These are phyloP conservation scores for Rosa persica DNA, from an alignment of 306 rosid genomes.

Conservation along the genomic window DNA sequence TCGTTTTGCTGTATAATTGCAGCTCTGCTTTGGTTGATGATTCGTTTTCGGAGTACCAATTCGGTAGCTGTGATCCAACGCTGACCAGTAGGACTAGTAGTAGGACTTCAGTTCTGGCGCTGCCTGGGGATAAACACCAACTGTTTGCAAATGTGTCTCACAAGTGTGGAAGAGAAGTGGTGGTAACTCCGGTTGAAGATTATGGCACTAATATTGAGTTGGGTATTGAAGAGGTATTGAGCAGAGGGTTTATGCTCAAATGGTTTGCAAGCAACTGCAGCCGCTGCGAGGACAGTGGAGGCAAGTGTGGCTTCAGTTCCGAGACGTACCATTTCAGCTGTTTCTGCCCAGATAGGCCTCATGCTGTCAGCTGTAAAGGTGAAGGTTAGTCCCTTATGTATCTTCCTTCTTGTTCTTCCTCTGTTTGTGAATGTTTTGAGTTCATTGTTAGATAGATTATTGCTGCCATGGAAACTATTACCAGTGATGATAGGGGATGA, in stretches of 20 bases:
- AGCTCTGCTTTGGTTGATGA: background rate
- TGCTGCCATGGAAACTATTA: background rate
- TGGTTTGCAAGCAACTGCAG: slow-evolving; percentile 49
- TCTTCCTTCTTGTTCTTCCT: background rate
- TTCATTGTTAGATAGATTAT: background rate
- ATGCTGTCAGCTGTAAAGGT: slow-evolving; percentile 34
- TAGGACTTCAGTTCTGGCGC: slow-evolving; percentile 34
- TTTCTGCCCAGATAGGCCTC: slow-evolving; percentile 57
- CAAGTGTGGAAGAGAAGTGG: slow-evolving; percentile 25
- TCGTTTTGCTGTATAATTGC: slow-evolving; percentile 39
- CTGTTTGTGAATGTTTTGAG: background rate
- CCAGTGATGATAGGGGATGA: background rate
- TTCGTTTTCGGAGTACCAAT: background rate
- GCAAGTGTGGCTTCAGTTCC: slow-evolving; percentile 46
- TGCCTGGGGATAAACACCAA: slow-evolving; percentile 16
- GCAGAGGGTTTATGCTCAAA: slow-evolving; percentile 47
- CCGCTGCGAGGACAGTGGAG: slow-evolving; percentile 28
- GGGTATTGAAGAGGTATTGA: slow-evolving; percentile 24
- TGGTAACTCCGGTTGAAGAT: background rate
- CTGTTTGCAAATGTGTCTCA: background rate
- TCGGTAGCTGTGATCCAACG: background rate
- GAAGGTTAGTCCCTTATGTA: slow-evolving; percentile 35
- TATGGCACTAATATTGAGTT: background rate
- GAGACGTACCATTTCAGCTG: slow-evolving; percentile 21
- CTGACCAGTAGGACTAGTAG: background rate